Evolutionary conservation across 2,329 filamentous ascomycete genomes (phyloP).

Genomic region (Geosmithia morbida): DNA sequence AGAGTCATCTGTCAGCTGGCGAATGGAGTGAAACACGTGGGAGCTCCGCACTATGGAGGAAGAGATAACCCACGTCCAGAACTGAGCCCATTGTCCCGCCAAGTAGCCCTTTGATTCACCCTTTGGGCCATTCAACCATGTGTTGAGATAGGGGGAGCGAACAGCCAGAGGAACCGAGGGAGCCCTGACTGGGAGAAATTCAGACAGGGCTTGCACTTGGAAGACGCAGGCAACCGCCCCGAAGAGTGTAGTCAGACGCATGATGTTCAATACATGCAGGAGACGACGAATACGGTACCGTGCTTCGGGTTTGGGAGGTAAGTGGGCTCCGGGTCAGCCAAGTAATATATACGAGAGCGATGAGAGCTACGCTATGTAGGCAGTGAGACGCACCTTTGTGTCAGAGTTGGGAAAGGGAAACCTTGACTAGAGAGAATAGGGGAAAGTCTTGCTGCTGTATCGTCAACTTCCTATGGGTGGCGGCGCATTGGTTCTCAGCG

Average conservation of each 20-base stretch:
- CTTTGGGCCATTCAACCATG: conserved; percentile 49
- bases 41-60: background rate
- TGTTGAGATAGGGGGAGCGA: conserved; percentile 59
- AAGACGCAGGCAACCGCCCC: background rate
- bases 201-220: conserved; percentile 20
- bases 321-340: background rate
- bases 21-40: background rate
- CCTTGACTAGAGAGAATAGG: too few species aligned
- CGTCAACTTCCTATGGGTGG: too few species aligned
- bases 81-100: conserved; percentile 53
- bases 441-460: too few species aligned
- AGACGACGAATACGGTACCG: background rate
- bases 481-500: too few species aligned
- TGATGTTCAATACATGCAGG: background rate
- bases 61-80: conserved; percentile 45
- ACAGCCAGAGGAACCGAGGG: conserved; percentile 61
- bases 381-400: too few species aligned
- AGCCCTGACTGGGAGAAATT: conserved; percentile 48
- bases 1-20: conserved; percentile 4
- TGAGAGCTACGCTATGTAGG: too few species aligned
- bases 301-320: background rate
- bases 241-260: background rate
- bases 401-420: too few species aligned
- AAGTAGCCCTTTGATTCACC: conserved; percentile 51
- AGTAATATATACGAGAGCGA: too few species aligned